Evolutionary conservation across 2,329 filamentous ascomycete species (phyloP).

Genomic region (Cercospora nicotianae): DNA sequence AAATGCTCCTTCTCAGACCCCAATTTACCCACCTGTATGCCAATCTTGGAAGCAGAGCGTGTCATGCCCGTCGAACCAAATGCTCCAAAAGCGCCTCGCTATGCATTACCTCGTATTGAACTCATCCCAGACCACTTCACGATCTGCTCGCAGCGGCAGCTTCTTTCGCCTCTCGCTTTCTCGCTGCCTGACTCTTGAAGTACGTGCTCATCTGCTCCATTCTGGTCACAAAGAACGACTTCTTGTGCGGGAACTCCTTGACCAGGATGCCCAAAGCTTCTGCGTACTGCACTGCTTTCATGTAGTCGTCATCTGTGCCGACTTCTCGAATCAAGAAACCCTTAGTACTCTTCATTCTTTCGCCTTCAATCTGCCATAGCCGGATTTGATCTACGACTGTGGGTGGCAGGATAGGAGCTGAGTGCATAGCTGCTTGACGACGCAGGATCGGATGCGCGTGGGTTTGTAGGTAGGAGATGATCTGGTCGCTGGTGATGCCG

Average conservation of each 20-base stretch:
- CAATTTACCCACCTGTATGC: neutral
- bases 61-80: neutral
- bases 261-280: constrained; percentile 86
- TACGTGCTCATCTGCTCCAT: constrained; percentile 86
- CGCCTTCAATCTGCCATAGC: constrained; percentile 95
- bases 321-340: constrained; percentile 94
- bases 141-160: constrained; percentile 6
- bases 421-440: constrained; percentile 49
- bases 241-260: constrained; percentile 77
- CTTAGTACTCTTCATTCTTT: constrained; percentile 79
- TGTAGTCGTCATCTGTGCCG: constrained; percentile 61
- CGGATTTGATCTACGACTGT: constrained; percentile 97
- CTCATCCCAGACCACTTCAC: constrained; percentile 6
- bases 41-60: neutral
- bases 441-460: constrained; percentile 96
- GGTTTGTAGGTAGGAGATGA: constrained; percentile 86
- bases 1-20: neutral
- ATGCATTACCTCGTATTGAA: constrained; percentile 13
- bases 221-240: constrained; percentile 88
- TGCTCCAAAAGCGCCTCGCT: constrained; percentile 26
- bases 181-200: constrained; percentile 59
- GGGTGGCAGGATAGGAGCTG: constrained; percentile 76
- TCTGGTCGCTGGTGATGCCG: constrained; percentile 93
- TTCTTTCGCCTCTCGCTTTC: constrained; percentile 35
- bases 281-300: constrained; percentile 70